Evolutionary conservation across 2,329 filamentous ascomycete species (phyloP).

Genomic region (Aspergillus udagawae): DNA sequence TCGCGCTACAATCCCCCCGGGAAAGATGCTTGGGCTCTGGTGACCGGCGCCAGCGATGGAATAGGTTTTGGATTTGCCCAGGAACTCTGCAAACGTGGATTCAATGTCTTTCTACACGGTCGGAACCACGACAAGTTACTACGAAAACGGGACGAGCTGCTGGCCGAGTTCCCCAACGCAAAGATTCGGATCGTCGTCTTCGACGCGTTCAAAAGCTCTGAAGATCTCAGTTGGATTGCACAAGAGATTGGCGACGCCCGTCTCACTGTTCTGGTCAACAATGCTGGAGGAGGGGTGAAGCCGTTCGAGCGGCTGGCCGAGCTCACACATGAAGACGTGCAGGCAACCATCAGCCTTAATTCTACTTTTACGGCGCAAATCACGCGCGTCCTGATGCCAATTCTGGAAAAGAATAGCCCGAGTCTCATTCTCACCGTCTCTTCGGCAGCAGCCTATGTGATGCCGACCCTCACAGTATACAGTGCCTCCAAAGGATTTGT

Average conservation of each 20-base stretch:
- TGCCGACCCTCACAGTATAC: slow-evolving; percentile 49
- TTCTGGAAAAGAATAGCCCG: slow-evolving; percentile 39
- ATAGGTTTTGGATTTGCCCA: slow-evolving; percentile 51
- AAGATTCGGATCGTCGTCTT: slow-evolving; percentile 42
- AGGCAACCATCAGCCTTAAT: slow-evolving; percentile 47
- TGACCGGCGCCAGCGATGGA: slow-evolving; percentile 54
- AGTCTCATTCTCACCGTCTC: slow-evolving; percentile 51
- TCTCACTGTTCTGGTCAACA: slow-evolving; percentile 56
- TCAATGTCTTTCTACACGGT: slow-evolving; percentile 58
- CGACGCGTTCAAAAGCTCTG: slow-evolving; percentile 36
- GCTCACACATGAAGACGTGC: slow-evolving; percentile 35
- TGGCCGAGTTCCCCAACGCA: slow-evolving; percentile 35
- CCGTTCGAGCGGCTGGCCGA: slow-evolving; percentile 36
- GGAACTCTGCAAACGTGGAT: slow-evolving; percentile 50
- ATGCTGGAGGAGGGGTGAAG: slow-evolving; percentile 46
- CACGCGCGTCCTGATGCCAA: slow-evolving; percentile 45
- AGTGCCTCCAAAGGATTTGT: slow-evolving; percentile 46
- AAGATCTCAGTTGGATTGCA: slow-evolving; percentile 23
- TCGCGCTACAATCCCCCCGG: slow-evolving; percentile 3
- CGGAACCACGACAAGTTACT: slow-evolving; percentile 49
- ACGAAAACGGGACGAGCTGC: slow-evolving; percentile 38
- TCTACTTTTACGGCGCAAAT: slow-evolving; percentile 49
- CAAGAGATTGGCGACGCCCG: slow-evolving; percentile 35
- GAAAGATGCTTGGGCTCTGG: slow-evolving; percentile 42
- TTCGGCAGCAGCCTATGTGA: slow-evolving; percentile 42